Conservation (phyloP, 306 rosid species). For the Pterocarpus santalinus region DNA sequence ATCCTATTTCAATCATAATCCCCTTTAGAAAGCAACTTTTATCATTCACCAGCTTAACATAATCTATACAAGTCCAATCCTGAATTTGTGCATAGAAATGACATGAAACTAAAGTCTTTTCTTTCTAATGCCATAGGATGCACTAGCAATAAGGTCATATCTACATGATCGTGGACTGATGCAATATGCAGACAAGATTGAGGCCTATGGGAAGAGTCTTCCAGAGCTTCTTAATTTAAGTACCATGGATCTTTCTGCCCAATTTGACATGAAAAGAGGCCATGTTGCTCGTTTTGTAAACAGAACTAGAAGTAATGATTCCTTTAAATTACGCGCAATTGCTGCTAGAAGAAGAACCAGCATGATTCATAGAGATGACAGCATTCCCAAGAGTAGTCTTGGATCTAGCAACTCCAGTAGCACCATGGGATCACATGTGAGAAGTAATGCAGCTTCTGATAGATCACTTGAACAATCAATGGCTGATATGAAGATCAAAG, state of each 20-base stretch:
- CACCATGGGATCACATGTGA: slow-evolving; percentile 40
- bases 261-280: slow-evolving; percentile 83
- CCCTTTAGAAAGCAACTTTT: not conserved
- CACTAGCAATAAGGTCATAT: slow-evolving; percentile 82
- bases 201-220: slow-evolving; percentile 58
- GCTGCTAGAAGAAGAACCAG: slow-evolving; percentile 50
- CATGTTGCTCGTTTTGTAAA: slow-evolving; percentile 84
- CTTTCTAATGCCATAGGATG: slow-evolving; percentile 59
- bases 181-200: slow-evolving; percentile 86
- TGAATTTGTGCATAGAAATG: no score
- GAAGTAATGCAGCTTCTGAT: slow-evolving; percentile 46
- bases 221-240: slow-evolving; percentile 66
- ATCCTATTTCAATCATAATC: slow-evolving; percentile 18
- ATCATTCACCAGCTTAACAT: not conserved
- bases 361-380: slow-evolving; percentile 48
- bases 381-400: slow-evolving; percentile 55
- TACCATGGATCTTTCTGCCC: slow-evolving; percentile 56
- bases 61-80: no score
- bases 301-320: slow-evolving; percentile 57
- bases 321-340: slow-evolving; percentile 40
- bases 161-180: slow-evolving; percentile 82
- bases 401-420: slow-evolving; percentile 49
- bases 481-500: slow-evolving; percentile 63
- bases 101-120: not conserved
- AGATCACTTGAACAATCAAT: slow-evolving; percentile 64